Evolutionary conservation across 202 grass and related monocot genomes (phyloP).

Genomic region (Eragrostis tef): DNA sequence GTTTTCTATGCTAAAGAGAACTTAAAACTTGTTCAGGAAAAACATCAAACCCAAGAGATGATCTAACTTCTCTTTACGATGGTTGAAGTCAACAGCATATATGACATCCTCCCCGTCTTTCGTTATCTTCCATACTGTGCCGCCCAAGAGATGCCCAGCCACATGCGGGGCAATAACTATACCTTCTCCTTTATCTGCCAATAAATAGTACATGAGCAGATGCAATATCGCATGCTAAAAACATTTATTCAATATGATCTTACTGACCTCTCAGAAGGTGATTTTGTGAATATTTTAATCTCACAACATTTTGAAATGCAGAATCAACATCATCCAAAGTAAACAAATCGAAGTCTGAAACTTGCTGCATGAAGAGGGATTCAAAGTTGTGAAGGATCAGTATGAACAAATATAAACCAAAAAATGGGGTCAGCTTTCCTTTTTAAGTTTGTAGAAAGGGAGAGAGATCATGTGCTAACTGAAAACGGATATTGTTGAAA

Average conservation of each 20-base stretch:
- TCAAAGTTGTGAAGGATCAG: slow-evolving; percentile 29
- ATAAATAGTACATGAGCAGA: slow-evolving; percentile 34
- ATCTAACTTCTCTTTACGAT: slow-evolving; percentile 85
- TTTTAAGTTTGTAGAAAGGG: background rate
- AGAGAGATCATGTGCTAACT: background rate
- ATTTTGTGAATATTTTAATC: slow-evolving; percentile 93
- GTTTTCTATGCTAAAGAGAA: slow-evolving; percentile 34
- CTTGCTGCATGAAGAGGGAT: slow-evolving; percentile 60
- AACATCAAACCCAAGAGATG: slow-evolving; percentile 4
- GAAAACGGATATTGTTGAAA: slow-evolving; percentile 22
- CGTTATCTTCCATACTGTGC: slow-evolving; percentile 97
- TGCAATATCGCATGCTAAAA: slow-evolving; percentile 28
- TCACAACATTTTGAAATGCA: slow-evolving; percentile 82
- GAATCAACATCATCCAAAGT: slow-evolving; percentile 89
- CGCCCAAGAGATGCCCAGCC: slow-evolving; percentile 90
- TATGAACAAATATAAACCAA: background rate
- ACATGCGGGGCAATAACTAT: slow-evolving; percentile 96
- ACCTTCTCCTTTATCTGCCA: slow-evolving; percentile 89
- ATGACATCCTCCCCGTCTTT: slow-evolving; percentile 95
- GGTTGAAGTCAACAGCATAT: slow-evolving; percentile 96
- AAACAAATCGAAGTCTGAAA: slow-evolving; percentile 92
- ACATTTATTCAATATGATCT: slow-evolving; percentile 28
- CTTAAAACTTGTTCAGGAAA: background rate
- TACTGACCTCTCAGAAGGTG: slow-evolving; percentile 80
- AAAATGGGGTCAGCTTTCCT: background rate